phyloP scores from a whole-genome alignment of 768 basidiomycete species.

The Solioccasus polychromus region DNA sequence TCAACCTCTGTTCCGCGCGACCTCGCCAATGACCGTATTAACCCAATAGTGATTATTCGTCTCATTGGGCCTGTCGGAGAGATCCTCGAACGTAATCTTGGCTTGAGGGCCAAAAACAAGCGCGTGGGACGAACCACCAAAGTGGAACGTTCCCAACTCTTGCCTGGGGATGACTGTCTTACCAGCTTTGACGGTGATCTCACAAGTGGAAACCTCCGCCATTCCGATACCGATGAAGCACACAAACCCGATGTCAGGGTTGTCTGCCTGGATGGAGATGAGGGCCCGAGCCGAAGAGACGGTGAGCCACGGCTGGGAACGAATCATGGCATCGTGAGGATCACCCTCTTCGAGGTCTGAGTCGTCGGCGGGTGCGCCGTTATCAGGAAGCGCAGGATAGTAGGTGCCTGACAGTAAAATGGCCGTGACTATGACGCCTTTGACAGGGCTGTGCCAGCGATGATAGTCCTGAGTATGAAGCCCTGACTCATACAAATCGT shows the following conservation, averaged over 20 bases:
- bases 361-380: background rate
- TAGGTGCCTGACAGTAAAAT: constrained; percentile 27
- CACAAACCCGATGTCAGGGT: constrained; percentile 48
- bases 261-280: constrained; percentile 53
- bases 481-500: no score
- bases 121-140: constrained; percentile 53
- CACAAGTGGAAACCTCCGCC: constrained; percentile 64
- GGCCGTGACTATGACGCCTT: no score
- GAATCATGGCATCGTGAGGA: constrained; percentile 19
- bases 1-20: no score
- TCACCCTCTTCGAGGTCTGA: constrained; percentile 3
- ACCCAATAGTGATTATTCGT: constrained; percentile 11
- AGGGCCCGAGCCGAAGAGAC: constrained; percentile 47
- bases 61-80: no score
- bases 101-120: no score
- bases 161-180: no score
- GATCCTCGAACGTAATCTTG: no score
- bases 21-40: constrained; percentile 6
- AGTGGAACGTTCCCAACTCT: constrained; percentile 69
- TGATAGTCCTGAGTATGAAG: constrained; percentile 53
- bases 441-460: constrained; percentile 59
- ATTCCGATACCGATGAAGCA: constrained; percentile 59
- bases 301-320: constrained; percentile 42
- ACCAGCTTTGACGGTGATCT: no score
- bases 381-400: constrained; percentile 15